Evolutionary conservation across 129 eudicot species (phyloP).

Genomic region (Artemisia tridentata): DNA sequence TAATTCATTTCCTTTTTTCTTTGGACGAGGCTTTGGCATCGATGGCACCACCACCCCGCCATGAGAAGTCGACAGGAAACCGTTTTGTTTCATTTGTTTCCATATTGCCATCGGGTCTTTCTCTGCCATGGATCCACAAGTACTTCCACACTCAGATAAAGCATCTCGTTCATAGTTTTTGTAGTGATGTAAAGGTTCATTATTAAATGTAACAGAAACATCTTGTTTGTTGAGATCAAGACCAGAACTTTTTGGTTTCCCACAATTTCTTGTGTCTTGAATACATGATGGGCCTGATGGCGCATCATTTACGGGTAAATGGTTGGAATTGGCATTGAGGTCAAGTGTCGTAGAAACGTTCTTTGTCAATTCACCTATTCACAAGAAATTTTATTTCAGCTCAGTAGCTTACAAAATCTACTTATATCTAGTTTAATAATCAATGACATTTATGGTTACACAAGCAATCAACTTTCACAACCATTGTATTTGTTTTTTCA

Average conservation of each 20-base stretch:
- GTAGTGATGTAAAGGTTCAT: slow-evolving; percentile 38
- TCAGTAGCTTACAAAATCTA: slow-evolving; percentile 4
- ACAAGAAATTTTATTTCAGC: background rate
- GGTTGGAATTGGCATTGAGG: slow-evolving; percentile 46
- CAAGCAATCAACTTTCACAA: background rate
- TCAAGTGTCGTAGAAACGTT: slow-evolving; percentile 34
- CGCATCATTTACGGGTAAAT: slow-evolving; percentile 8
- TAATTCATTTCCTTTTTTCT: slow-evolving; percentile 51
- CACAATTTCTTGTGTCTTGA: slow-evolving; percentile 14
- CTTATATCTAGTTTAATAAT: background rate
- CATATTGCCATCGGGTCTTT: slow-evolving; percentile 64
- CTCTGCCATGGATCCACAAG: slow-evolving; percentile 51
- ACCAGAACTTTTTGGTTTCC: slow-evolving; percentile 29
- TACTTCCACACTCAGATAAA: slow-evolving; percentile 65
- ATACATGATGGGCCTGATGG: slow-evolving; percentile 13
- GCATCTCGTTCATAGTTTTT: slow-evolving; percentile 44
- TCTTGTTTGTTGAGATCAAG: slow-evolving; percentile 69
- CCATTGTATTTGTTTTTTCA: too few species aligned
- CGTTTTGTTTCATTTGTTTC: slow-evolving; percentile 87
- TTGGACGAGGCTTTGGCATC: slow-evolving; percentile 58
- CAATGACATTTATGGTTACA: background rate
- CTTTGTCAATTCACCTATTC: slow-evolving; percentile 28
- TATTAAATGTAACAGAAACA: slow-evolving; percentile 38
- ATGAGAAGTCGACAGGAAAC: slow-evolving; percentile 58
- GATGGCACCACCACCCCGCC: slow-evolving; percentile 53